A percentile compares a stretch with the other conserved stretches of the same genome.
Conservation (phyloP, 768 basidiomycete genomes). For the Fomitopsis pulvina region DNA sequence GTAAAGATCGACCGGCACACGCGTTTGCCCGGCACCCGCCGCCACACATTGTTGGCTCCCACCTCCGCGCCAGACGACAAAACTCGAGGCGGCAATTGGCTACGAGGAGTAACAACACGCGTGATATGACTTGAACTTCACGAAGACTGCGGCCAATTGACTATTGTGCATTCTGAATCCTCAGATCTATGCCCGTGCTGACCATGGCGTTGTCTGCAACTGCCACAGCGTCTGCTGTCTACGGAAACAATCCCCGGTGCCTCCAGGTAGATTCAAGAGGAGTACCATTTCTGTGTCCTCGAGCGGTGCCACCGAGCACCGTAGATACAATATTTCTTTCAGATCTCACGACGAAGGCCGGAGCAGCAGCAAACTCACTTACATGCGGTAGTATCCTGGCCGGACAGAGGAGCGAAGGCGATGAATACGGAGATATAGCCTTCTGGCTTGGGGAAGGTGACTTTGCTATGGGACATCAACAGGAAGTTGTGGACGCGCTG, state of each 20-base stretch:
- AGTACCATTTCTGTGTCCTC: not conserved
- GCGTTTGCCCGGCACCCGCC: not conserved
- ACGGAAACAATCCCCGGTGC: not conserved
- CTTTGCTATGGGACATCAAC: conserved; percentile 25
- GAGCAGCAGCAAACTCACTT: conserved; percentile 32
- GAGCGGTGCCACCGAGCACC: not conserved
- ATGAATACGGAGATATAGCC: conserved; percentile 48
- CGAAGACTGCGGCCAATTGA: not conserved
- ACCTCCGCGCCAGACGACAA: not conserved
- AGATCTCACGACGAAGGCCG: conserved; percentile 32
- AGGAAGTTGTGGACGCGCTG: conserved; percentile 27
- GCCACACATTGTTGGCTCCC: not conserved
- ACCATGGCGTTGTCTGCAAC: not conserved
- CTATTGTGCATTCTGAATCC: not conserved
- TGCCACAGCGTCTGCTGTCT: not conserved
- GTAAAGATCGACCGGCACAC: not conserved
- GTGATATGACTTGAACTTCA: not conserved
- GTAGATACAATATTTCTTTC: conserved; percentile 17
- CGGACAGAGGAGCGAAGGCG: conserved; percentile 48
- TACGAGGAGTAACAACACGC: not conserved
- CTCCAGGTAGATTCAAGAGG: not conserved
- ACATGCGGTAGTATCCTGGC: conserved; percentile 47
- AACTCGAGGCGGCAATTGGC: not conserved
- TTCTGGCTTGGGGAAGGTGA: conserved; percentile 44
- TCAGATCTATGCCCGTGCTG: not conserved